Evolutionary conservation across 768 basidiomycete species (phyloP), one percentile per base, ranked within the genome.

Genomic region (Tulasnella sp.): DNA sequence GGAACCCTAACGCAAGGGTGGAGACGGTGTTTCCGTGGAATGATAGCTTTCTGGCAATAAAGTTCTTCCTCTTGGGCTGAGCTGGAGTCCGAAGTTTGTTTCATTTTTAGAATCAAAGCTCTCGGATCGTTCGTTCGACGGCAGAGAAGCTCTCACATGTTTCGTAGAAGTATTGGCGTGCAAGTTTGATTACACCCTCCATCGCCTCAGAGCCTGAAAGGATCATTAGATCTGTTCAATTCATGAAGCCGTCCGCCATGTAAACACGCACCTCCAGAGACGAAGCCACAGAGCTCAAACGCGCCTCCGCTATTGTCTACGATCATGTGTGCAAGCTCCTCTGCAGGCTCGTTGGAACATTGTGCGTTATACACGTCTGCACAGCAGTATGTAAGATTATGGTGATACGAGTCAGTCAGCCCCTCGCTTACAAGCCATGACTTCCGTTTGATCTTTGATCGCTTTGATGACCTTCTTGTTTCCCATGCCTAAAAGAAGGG

Each of bases 311-410:
- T 81, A 4, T 73, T 74, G n/a, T 78, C 76, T 3, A 88, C 73
- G 23, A 93, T 71, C 15, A 78, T 68, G 44, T 80, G 77, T 1
- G 89, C 88, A 24, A 94, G 77, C 51, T 82, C 79, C 66, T 93
- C 89, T 10, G 91, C 88, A 51, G 89, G 86, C 55, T 81, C 76
- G 64, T 82, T 91, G 7, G 87, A 84, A 19, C 90, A 68, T 67
- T 91, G 88, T 81, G 88, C 84, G 64, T 86, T 90, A 67, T 90
- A 93, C 4, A 88, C 84, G 77, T 91, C 89, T 90, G n/a, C 53
- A 30, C 29, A 27, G 19, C 30, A 9, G 11, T 38, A 38, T 19
- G 43, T 32, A 27, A 52, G 30, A 30, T 51, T 38, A 17, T 9
- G 47, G 10, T 15, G 24, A n/a, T n/a, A 47, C n/a, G 24, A 26